Base-by-base conservation (phyloP, 140 eudicot species). In the Senecio squalidus region DNA sequence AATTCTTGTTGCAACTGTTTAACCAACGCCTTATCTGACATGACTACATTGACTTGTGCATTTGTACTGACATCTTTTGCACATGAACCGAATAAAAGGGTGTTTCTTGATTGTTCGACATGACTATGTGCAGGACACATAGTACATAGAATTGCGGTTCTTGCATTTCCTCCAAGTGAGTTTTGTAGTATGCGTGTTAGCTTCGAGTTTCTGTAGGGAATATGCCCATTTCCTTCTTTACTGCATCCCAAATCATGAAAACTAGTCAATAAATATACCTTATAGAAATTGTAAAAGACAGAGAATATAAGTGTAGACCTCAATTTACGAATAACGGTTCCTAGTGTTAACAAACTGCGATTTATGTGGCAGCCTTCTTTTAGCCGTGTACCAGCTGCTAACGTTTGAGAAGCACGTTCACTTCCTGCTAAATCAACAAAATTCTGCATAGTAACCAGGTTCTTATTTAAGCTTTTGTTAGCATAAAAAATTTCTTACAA, bases 111-210 rank as follows among this genome's bases (percentile, higher is more conserved):
- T 70, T 90, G 97, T 67, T 90, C 95, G 31, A 83, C 76, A 23
- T 85, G 95, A 66, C 82, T 78, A 62, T 76, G 97, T 34, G 95
- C 95, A 4, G 94, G 97, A 70, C 87, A 80, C 79, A 89, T 58
- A 2, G 97, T 89, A 82, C 97, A 89, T 24, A 85, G 74, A 29
- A 85, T 85, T 3, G 88, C 95, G 6, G 95, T 90, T 69, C 82
- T 78, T 26, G 97, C 95, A 62, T 90, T 90, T 31, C 97, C 97
- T 67, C 97, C 97, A 20, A 90, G 77, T 0, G 89, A 90, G 80
- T 80, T 80, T 52, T 90, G 97, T 39, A 90, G 75, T 82, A 90
- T 90, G n/a, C 97, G 90, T n/a, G 95, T 90, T 31, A 90, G 85
- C 84, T 90, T 90, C 18, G 97, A 90, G 75, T 90, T 87, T 80